Evolutionary conservation across 495 filamentous ascomycete species (phyloP), one percentile per base, ranked within the genome.

Genomic region (Pyrenopolyporus hunteri): DNA sequence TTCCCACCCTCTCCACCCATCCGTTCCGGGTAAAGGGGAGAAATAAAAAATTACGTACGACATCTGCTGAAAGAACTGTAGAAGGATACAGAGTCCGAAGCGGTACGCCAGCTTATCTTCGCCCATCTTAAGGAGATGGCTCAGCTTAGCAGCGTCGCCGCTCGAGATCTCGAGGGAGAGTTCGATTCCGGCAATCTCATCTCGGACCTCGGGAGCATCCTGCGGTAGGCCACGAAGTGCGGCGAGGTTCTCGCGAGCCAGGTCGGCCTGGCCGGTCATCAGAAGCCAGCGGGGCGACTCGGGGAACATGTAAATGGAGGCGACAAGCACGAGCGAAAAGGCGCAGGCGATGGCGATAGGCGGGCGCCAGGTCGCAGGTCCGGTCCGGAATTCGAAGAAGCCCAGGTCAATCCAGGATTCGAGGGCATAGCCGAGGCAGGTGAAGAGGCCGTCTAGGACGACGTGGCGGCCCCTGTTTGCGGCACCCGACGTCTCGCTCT

Each of bases 11-110:
- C 26, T 5, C 11, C 42, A 4, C 3, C 11, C 14, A 11, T 14
- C 29, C 6, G 32, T 17, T 4, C 25, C 9, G n/a, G n/a, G n/a
- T 22, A 25, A 4, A 2, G 11, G 17, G 26, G 31, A 11, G 31
- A 19, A 20, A 9, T n/a, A 20, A 28, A 14, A 9, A 10, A 39
- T 13, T 57, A 66, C 63, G 39, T 57, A 66, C 63, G 64, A 81
- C 57, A 84, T 76, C 66, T 84, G 80, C 62, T 80, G 71, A 42
- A 55, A 76, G 57, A 78, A 79, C 57, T 81, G 77, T 2, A 78
- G 53, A 4, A 68, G 62, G 9, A 80, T 60, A 10, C 66, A 69
- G 19, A 74, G 74, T 63, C 74, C 57, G 26, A 66, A 63, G 0
- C 68, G 64, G 29, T 70, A 70, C 6, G 54, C 52, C 8, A 70